These are phyloP conservation scores for Cyamopsis tetragonoloba DNA, from an alignment of 306 rosid species.

Conservation along the genomic window DNA sequence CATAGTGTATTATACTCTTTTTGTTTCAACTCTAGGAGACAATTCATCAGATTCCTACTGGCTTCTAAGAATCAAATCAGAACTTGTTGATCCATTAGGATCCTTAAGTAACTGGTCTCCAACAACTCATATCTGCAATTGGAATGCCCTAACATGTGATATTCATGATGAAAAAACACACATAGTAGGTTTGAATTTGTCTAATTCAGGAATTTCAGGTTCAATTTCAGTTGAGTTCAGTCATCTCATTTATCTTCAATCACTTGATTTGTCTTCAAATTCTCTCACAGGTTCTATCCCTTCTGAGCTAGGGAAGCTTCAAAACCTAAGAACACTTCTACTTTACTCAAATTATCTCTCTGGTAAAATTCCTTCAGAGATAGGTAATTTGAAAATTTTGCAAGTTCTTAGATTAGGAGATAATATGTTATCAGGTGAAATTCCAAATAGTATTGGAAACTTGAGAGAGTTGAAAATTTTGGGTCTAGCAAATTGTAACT, in stretches of 20 bases:
- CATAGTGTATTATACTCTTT: slow-evolving; percentile 23
- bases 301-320: slow-evolving; percentile 53
- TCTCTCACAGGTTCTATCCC: slow-evolving; percentile 61
- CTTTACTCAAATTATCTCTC: slow-evolving; percentile 59
- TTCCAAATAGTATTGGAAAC: slow-evolving; percentile 51
- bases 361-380: slow-evolving; percentile 57
- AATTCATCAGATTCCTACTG: slow-evolving; percentile 40
- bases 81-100: slow-evolving; percentile 50
- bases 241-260: slow-evolving; percentile 50
- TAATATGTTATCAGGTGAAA: slow-evolving; percentile 59
- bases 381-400: slow-evolving; percentile 65
- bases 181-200: slow-evolving; percentile 51
- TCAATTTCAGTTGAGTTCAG: slow-evolving; percentile 44
- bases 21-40: slow-evolving; percentile 37
- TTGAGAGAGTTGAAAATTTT: slow-evolving; percentile 54
- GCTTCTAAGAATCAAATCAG: slow-evolving; percentile 63
- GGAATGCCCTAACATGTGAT: slow-evolving; percentile 67
- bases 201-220: slow-evolving; percentile 64
- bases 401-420: slow-evolving; percentile 67
- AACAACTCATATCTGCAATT: slow-evolving; percentile 43
- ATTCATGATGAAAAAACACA: slow-evolving; percentile 38
- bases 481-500: slow-evolving; percentile 58
- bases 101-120: slow-evolving; percentile 64
- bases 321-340: slow-evolving; percentile 43
- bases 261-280: slow-evolving; percentile 68